A percentile compares a stretch with the other conserved stretches of the same genome.
phyloP scores from a whole-genome alignment of 1,139 yeast species.

The Zygosaccharomyces pseudobailii region DNA sequence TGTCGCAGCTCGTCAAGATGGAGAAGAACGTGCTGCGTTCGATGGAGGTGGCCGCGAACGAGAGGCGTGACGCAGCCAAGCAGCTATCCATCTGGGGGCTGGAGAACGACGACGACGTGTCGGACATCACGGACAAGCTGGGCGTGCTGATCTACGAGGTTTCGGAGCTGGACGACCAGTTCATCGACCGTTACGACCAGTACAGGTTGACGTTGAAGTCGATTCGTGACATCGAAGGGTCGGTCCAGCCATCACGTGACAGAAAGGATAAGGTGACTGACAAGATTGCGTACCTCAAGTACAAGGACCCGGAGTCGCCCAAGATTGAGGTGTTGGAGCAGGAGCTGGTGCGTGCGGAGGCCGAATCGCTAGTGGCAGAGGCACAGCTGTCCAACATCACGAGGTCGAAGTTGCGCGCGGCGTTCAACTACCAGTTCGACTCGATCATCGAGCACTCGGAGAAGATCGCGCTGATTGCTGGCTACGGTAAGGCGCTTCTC shows the following conservation, averaged over 20 bases:
- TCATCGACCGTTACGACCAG: conserved; percentile 95
- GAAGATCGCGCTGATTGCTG: conserved; percentile 94
- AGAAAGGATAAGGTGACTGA: conserved; percentile 97
- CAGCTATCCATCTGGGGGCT: conserved; percentile 98
- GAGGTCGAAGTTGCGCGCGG: conserved; percentile 95
- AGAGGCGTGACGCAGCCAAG: conserved; percentile 94
- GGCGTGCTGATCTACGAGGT: conserved; percentile 94
- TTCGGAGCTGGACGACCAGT: conserved; percentile 97
- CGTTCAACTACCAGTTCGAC: conserved; percentile 95
- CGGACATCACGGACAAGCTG: conserved; percentile 94
- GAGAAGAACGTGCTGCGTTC: conserved; percentile 96
- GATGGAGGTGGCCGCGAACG: conserved; percentile 87
- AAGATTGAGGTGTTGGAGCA: conserved; percentile 93
- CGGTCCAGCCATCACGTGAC: conserved; percentile 97
- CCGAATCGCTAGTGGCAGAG: conserved; percentile 97
- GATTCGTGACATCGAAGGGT: conserved; percentile 92
- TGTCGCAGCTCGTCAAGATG: conserved; percentile 86
- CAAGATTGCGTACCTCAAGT: conserved; percentile 94
- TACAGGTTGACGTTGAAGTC: conserved; percentile 94
- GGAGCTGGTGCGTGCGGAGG: conserved; percentile 98
- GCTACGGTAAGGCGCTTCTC: conserved; percentile 95
- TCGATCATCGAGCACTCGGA: conserved; percentile 95
- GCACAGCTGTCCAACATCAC: conserved; percentile 98
- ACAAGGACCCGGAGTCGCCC: conserved; percentile 97
- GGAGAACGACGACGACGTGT: conserved; percentile 93